Base-by-base conservation (phyloP, 2,329 filamentous ascomycete species). In the Neofusicoccum laricinum region DNA sequence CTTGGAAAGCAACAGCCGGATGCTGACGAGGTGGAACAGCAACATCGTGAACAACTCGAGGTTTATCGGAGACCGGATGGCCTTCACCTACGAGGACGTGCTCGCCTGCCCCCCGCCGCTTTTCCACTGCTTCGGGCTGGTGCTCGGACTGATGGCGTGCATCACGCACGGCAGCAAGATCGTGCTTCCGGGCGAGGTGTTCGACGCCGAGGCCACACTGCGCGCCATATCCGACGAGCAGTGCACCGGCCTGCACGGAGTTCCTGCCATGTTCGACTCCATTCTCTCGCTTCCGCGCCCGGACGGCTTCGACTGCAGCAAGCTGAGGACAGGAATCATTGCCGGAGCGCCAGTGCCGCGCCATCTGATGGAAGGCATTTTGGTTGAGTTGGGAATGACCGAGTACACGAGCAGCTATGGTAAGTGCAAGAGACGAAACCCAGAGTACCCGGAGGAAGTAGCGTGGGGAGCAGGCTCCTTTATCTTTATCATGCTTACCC, bases 121-220 rank as follows among this genome's bases (percentile, higher is more conserved):
- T 3, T 95, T 95, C 81, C 92, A 95, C 79, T 94, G 90, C 79
- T 94, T 94, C 72, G 91, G 91, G 1, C 84, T 94, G 7, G 90
- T 93, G 0, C 85, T 93, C 2, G 91, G 91, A 8, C 82, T 93
- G 49, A 83, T 93, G 63, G 88, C 90, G 1, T 83, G 86, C 48
- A 77, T 93, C 61, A 92, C 89, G 0, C 90, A 93, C 73, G 90
- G 91, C 51, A 86, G 86, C 43, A 90, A 89, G 75, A 88, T 93
- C 58, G 86, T 94, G 10, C 92, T 92, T 71, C 90, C 91, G 0
- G 85, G 85, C 67, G 89, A 92, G 70, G 86, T 88, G 0, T 94
- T 94, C 71, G 88, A 92, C 69, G 83, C 89, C 1, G 76, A 78
- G 4, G 86, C 89, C 0, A 89, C 88, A 1, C 81, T 93, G 38